Base-by-base conservation (phyloP, 768 basidiomycete species). In the Russula lepida region DNA sequence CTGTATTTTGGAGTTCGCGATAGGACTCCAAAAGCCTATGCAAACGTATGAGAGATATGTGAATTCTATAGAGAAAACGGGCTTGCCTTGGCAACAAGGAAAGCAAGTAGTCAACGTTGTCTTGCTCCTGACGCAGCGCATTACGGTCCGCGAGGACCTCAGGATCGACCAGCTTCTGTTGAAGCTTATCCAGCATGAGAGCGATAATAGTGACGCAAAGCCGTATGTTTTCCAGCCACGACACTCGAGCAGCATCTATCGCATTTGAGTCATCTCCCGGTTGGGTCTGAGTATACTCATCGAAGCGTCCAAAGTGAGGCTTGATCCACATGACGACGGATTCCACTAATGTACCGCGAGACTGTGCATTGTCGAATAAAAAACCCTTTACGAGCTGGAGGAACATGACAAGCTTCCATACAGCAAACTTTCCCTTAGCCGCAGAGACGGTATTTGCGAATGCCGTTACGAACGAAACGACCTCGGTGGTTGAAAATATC, bases 401-500 rank as follows among this genome's bases (percentile, higher is more conserved):
- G 69, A 94, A 91, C 84, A 97, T 88, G 67, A 95, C 87, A 49
- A 98, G 79, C 72, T 94, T 94, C 88, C 92, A 92, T 57, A 93
- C 86, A 55, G 91, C 83, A 49, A 95, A 89, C 70, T 90, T 93
- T 28, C 94, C 92, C 70, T 88, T 93, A 32, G 79, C 80, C 8
- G 80, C 78, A 7, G 82, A 82, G 50, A 94, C 81, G 7, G 92
- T 84, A 59, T 92, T 92, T 6, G 90, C 89, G 73, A 98, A 98
- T 17, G 84, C 83, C 19, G 92, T 92, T 12, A 85, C 86, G 62
- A 95, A 83, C 13, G 89, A 84, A 27, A 95, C 91, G 11, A 97
- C 83, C 70, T 98, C 94, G 9, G 89, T 81, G 6, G 81, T 84
- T 17, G 82, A 73, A 69, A 92, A 94, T 21, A 94, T 85, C 68